Evolutionary conservation across 768 basidiomycete species (phyloP).

Genomic region (Trametes cinnabarina): DNA sequence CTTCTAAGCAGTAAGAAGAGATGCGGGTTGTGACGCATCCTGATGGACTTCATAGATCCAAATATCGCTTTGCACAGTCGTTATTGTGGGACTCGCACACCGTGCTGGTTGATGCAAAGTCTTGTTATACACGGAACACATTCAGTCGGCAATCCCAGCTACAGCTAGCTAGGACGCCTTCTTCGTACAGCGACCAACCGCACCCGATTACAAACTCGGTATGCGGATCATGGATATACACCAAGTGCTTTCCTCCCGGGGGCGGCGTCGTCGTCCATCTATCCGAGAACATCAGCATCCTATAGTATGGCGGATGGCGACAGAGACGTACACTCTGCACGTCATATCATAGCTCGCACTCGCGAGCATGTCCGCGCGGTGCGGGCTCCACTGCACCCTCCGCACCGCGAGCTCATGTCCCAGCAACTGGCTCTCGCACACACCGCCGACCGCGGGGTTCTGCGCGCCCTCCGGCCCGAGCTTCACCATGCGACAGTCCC

Average conservation of each 20-base stretch:
- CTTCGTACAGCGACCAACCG: conserved; percentile 89
- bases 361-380: conserved; percentile 68
- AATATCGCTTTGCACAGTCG: neutral
- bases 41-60: too few relatives aligned
- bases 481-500: conserved; percentile 87
- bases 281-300: conserved; percentile 1
- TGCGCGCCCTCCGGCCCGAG: conserved; percentile 41
- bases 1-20: too few relatives aligned
- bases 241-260: conserved; percentile 48
- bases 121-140: conserved; percentile 51
- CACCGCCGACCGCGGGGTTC: conserved; percentile 59
- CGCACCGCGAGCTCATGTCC: conserved; percentile 92
- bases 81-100: neutral
- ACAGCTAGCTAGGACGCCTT: conserved; percentile 83
- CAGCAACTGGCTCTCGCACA: conserved; percentile 64
- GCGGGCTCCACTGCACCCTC: conserved; percentile 87
- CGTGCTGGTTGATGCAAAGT: neutral
- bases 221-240: conserved; percentile 80
- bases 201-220: conserved; percentile 95
- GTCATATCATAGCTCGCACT: conserved; percentile 93
- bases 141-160: conserved; percentile 88
- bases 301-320: neutral
- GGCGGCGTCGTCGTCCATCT: conserved; percentile 72
- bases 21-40: too few relatives aligned
- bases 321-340: conserved; percentile 72